A percentile compares a stretch with the other conserved stretches of the same genome.
These are phyloP conservation scores for Discostella stelligera DNA, from an alignment of 352 stramenopile species.

Conservation along the genomic window DNA sequence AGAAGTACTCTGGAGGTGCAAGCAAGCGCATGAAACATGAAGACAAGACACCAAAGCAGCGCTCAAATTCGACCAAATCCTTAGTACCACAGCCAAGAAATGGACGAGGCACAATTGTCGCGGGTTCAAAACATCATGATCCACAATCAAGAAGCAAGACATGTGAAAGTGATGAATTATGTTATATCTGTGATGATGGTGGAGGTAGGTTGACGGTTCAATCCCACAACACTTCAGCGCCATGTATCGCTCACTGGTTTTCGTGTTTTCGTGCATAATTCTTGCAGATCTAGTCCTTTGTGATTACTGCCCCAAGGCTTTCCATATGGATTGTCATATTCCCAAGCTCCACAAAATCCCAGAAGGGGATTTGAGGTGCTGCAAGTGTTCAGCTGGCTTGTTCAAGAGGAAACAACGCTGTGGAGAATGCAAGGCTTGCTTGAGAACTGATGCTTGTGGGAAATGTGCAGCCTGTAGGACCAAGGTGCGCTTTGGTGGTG, in stretches of 20 bases:
- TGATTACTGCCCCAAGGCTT: constrained; percentile 21
- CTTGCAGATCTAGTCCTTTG: constrained; percentile 12
- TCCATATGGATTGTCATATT: constrained; percentile 20
- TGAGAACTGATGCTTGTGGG: constrained; percentile 7
- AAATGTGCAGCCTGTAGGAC: constrained; percentile 9
- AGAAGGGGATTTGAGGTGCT: constrained; percentile 9
- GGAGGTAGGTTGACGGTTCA: neutral
- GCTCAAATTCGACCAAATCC: neutral
- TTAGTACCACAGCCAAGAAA: no score
- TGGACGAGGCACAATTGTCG: no score
- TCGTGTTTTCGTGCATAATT: neutral
- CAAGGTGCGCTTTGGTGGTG: constrained; percentile 5
- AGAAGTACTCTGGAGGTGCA: no score
- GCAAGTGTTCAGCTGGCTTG: constrained; percentile 2
- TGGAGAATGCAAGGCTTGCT: constrained; percentile 10
- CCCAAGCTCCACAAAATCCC: constrained; percentile 6
- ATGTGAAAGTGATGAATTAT: neutral
- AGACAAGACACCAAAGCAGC: no score
- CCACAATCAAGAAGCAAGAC: neutral
- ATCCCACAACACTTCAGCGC: neutral
- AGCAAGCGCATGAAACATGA: no score
- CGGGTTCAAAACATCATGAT: no score
- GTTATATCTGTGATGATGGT: constrained; percentile 1
- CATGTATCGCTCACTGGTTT: neutral
- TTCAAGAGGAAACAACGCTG: constrained; percentile 11